These are phyloP conservation scores for Candida golubevii DNA, from an alignment of 805 yeast species.

Conservation along the genomic window DNA sequence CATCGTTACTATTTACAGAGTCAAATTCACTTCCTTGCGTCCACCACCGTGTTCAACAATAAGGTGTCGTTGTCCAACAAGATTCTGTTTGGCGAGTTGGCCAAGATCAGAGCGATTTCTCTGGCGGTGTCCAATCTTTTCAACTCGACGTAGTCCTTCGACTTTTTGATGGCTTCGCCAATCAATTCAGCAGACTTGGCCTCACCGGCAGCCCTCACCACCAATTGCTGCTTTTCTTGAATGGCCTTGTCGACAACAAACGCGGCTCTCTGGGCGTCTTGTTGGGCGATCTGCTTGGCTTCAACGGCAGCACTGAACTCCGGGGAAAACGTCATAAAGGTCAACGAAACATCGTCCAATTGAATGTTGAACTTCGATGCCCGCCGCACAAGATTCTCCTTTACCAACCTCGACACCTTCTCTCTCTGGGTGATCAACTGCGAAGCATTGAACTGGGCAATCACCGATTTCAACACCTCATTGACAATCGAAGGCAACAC, in stretches of 20 bases:
- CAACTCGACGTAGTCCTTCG: conserved; percentile 92
- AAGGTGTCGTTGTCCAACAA: conserved; percentile 89
- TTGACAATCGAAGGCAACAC: conserved; percentile 97
- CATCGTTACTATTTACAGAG: conserved; percentile 15
- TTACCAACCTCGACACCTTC: conserved; percentile 83
- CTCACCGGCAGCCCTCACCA: conserved; percentile 97
- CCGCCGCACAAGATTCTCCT: conserved; percentile 86
- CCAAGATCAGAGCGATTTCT: conserved; percentile 84
- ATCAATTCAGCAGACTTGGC: conserved; percentile 96
- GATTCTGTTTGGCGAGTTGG: conserved; percentile 87
- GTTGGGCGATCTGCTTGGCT: conserved; percentile 98
- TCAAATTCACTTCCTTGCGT: conserved; percentile 49
- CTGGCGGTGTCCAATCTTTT: conserved; percentile 96
- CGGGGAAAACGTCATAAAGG: conserved; percentile 95
- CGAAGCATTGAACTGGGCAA: conserved; percentile 97
- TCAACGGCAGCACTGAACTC: conserved; percentile 97
- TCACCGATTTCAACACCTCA: conserved; percentile 93
- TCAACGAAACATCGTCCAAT: conserved; percentile 93
- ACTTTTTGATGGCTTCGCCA: conserved; percentile 98
- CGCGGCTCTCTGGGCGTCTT: conserved; percentile 98
- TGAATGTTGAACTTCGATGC: conserved; percentile 83
- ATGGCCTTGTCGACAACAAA: conserved; percentile 94
- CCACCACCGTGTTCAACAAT: conserved; percentile 82
- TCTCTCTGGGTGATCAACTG: conserved; percentile 99
- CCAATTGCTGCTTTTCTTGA: conserved; percentile 96